Conservation (phyloP, 768 basidiomycete species). For the Leccinum uliginosum region DNA sequence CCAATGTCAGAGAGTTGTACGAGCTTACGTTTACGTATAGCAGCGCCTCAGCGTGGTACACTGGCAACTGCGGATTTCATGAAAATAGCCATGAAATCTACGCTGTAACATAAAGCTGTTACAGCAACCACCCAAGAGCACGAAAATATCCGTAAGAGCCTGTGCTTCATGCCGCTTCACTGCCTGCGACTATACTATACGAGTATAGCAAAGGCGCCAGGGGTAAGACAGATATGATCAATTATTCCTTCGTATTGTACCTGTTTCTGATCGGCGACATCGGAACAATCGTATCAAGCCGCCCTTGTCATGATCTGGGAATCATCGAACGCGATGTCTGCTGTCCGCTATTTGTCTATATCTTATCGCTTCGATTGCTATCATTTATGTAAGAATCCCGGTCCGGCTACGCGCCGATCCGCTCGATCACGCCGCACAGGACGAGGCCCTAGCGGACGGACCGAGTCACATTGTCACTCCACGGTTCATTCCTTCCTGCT, state of each 20-base stretch:
- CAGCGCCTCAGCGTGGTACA: not conserved
- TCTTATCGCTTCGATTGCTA: not conserved
- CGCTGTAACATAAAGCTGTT: not conserved
- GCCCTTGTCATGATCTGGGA: slow-evolving; percentile 4
- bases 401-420: not conserved
- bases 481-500: not conserved
- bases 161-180: not conserved
- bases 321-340: not conserved
- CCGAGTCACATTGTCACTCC: not conserved
- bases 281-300: not conserved
- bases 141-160: not conserved
- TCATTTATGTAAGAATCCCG: not conserved
- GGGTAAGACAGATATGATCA: slow-evolving; percentile 5
- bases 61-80: not conserved
- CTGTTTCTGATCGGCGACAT: not conserved
- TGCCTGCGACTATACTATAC: slow-evolving; percentile 2
- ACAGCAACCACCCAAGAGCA: not conserved
- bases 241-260: not conserved
- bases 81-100: not conserved
- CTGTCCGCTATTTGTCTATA: not conserved
- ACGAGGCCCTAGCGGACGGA: too few relatives aligned
- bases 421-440: not conserved
- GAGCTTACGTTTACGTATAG: not conserved
- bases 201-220: not conserved
- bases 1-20: not conserved